Evolutionary conservation across 768 basidiomycete species (phyloP), one percentile per base, ranked within the genome.

Genomic region (Imleria badia): DNA sequence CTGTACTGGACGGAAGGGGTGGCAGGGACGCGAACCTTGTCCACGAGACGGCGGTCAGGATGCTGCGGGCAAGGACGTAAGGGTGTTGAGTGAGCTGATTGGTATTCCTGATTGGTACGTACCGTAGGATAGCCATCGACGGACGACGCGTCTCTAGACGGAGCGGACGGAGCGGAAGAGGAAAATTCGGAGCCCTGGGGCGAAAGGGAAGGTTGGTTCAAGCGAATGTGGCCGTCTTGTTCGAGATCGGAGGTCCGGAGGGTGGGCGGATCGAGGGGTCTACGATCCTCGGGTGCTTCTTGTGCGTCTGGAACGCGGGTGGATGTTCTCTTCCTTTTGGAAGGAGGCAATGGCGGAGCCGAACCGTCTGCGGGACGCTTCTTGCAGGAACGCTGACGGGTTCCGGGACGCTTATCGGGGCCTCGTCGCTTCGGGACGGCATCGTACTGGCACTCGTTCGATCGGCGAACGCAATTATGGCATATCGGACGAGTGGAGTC

Each of bases 331-430:
- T 78, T 83, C 65, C 81, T 78, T 71, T 85, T 85, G 46, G 78
- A 68, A 52, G 80, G 73, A 53, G 82, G 78, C 15, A 77, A 66
- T 49, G 69, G 73, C 58, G 79, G 74, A 48, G 76, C 80, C 58
- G 85, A 83, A 35, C 79, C 73, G 48, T 81, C 78, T 34, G 77
- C 72, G 34, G 82, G 79, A 54, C 87, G 78, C 77, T 89, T 91
- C 82, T 91, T 91, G 79, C 88, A 91, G 52, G 86, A 86, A 62
- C 90, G 80, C 68, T 89, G 87, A 58, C 89, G 81, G 54, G 89
- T 91, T 29, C 90, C 90, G 54, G 90, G 90, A 64, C 82, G 83
- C 74, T 90, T 91, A 79, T 92, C 90, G 58, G 90, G 90, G 3
- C 91, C 91, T 57, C 90, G 81, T 56, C 91, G 84, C 72, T 88